Evolutionary conservation across 305 asterid genomes (phyloP).

Genomic region (Ilex paraguariensis): DNA sequence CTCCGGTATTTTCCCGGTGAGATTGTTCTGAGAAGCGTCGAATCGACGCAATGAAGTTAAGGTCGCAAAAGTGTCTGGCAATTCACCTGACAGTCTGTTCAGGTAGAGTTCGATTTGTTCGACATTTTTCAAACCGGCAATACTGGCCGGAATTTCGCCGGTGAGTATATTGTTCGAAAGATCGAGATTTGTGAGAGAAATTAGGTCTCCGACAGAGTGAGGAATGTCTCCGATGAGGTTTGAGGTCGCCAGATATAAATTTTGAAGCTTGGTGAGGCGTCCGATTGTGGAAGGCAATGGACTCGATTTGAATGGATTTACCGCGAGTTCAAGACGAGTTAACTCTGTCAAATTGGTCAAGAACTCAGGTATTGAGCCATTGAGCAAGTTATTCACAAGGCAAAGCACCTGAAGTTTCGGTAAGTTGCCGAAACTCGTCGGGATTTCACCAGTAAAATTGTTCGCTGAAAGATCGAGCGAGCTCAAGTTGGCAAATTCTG

Average conservation of each 20-base stretch:
- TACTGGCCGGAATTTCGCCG: constrained; percentile 61
- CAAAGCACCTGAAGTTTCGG: constrained; percentile 40
- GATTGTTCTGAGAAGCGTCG: constrained; percentile 66
- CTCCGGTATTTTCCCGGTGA: constrained; percentile 59
- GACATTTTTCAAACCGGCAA: constrained; percentile 43
- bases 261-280: constrained; percentile 49
- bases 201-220: constrained; percentile 50
- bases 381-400: constrained; percentile 46
- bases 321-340: constrained; percentile 39
- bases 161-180: constrained; percentile 43
- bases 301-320: constrained; percentile 48
- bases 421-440: constrained; percentile 43
- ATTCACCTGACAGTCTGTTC: constrained; percentile 64
- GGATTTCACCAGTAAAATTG: constrained; percentile 70
- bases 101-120: constrained; percentile 44
- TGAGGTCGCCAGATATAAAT: constrained; percentile 23
- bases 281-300: constrained; percentile 59
- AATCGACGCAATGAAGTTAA: constrained; percentile 46
- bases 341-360: constrained; percentile 58
- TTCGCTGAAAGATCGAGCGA: constrained; percentile 46
- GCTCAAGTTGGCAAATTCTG: constrained; percentile 45
- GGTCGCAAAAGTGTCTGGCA: constrained; percentile 57
- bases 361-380: constrained; percentile 69
- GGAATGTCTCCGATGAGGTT: constrained; percentile 68
- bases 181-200: constrained; percentile 45